A percentile compares a stretch with the other conserved stretches of the same genome.
Conservation (phyloP, 805 yeast genomes). For the Nakazawaea ernobii region DNA sequence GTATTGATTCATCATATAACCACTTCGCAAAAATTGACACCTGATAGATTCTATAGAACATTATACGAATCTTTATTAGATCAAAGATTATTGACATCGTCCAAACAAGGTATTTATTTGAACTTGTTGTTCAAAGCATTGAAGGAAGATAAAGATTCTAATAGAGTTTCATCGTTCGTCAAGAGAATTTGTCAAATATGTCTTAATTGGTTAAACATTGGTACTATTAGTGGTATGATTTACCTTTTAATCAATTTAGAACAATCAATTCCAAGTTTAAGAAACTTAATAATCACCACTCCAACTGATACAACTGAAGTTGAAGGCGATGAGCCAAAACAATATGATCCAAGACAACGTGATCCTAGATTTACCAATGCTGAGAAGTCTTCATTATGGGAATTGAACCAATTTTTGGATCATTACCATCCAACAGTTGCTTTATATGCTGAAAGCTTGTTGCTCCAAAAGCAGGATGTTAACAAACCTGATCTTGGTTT, state of each 20-base stretch:
- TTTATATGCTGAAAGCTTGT: slow-evolving; percentile 64
- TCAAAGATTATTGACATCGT: slow-evolving; percentile 73
- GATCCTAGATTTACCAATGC: slow-evolving; percentile 95
- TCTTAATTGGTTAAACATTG: slow-evolving; percentile 80
- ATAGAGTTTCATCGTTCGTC: slow-evolving; percentile 81
- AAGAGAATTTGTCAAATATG: slow-evolving; percentile 86
- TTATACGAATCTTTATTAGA: slow-evolving; percentile 87
- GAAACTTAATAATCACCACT: slow-evolving; percentile 53
- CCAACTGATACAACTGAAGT: slow-evolving; percentile 41
- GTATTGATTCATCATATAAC: slow-evolving; percentile 80
- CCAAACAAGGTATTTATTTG: slow-evolving; percentile 89
- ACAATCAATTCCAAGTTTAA: slow-evolving; percentile 58
- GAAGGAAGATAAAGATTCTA: slow-evolving; percentile 56
- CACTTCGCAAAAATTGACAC: slow-evolving; percentile 46
- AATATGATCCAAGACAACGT: slow-evolving; percentile 81
- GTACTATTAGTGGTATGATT: slow-evolving; percentile 81
- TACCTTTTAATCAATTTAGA: slow-evolving; percentile 66
- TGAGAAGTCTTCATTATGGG: slow-evolving; percentile 80
- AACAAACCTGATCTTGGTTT: slow-evolving; percentile 87
- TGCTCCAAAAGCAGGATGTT: slow-evolving; percentile 41
- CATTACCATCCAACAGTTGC: slow-evolving; percentile 94
- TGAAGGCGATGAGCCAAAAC: slow-evolving; percentile 21
- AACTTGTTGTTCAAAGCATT: slow-evolving; percentile 81
- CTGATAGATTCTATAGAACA: slow-evolving; percentile 77
- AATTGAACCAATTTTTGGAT: slow-evolving; percentile 59